phyloP scores from a whole-genome alignment of 1,284 basidiomycete species.

The Psilocybe mexicana region DNA sequence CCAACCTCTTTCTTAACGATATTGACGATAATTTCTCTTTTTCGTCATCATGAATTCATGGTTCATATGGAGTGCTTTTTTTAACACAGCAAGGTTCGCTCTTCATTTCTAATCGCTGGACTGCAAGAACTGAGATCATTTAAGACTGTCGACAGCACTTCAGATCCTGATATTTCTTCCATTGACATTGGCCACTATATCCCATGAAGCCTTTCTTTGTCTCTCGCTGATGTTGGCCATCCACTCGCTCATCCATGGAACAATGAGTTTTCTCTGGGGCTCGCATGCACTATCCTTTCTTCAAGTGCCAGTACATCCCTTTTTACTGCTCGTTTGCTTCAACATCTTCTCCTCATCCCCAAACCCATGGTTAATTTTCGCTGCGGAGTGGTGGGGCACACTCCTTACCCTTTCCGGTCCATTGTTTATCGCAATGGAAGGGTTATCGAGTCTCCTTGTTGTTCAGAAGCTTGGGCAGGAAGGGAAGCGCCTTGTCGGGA shows the following conservation, averaged over 20 bases:
- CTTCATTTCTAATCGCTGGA: slow-evolving; percentile 2
- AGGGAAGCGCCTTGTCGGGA: slow-evolving; percentile 66
- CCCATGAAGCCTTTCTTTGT: slow-evolving; percentile 76
- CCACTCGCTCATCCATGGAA: slow-evolving; percentile 76
- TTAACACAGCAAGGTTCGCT: slow-evolving; percentile 61
- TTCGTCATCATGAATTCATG: slow-evolving; percentile 48
- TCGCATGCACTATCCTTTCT: slow-evolving; percentile 69
- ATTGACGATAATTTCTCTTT: neutral
- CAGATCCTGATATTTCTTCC: slow-evolving; percentile 86
- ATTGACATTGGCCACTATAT: slow-evolving; percentile 77
- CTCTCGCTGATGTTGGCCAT: slow-evolving; percentile 77
- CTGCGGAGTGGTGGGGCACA: slow-evolving; percentile 72
- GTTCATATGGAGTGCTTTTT: slow-evolving; percentile 67
- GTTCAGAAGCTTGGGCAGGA: slow-evolving; percentile 79
- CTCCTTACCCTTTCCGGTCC: slow-evolving; percentile 73
- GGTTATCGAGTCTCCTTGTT: slow-evolving; percentile 79
- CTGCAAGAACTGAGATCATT: slow-evolving; percentile 11
- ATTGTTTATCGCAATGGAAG: slow-evolving; percentile 79
- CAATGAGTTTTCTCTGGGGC: slow-evolving; percentile 65
- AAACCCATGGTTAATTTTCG: slow-evolving; percentile 56
- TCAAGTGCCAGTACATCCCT: slow-evolving; percentile 79
- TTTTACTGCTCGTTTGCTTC: slow-evolving; percentile 78
- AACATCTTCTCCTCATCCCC: slow-evolving; percentile 70
- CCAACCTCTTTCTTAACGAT: slow-evolving; percentile 1
- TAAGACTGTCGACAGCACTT: slow-evolving; percentile 69